Percentiles rank a stretch among this genome's conserved stretches.
Conservation (phyloP, 148 eudicot genomes). For the Cornus florida region DNA sequence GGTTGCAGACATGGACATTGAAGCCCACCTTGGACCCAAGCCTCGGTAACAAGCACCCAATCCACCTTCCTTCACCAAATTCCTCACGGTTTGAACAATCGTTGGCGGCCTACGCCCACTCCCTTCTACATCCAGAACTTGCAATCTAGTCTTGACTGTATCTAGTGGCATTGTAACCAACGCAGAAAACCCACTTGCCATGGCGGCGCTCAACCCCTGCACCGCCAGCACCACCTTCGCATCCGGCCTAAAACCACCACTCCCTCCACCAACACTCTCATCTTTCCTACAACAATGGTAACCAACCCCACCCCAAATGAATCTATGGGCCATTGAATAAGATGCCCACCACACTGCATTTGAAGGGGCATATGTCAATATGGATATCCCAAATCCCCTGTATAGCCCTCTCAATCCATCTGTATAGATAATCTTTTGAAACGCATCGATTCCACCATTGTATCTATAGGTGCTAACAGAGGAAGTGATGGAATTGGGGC, state of each 20-base stretch:
- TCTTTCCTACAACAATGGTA: conserved; percentile 21
- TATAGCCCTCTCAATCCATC: conserved; percentile 57
- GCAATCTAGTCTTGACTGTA: conserved; percentile 59
- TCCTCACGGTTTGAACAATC: conserved; percentile 35
- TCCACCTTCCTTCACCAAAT: conserved; percentile 57
- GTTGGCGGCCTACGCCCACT: conserved; percentile 19
- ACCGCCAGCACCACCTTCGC: conserved; percentile 36
- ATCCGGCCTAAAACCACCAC: conserved; percentile 28
- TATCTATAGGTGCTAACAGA: conserved; percentile 15
- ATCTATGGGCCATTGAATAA: conserved; percentile 42
- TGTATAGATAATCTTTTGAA: conserved; percentile 32
- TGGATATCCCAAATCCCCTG: conserved; percentile 64
- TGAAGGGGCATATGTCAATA: conserved; percentile 61
- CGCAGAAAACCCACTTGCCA: conserved; percentile 60
- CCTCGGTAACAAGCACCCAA: conserved; percentile 59
- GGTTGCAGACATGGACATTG: conserved; percentile 57
- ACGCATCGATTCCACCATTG: conserved; percentile 46
- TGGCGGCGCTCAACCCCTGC: conserved; percentile 46
- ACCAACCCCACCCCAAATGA: conserved; percentile 36
- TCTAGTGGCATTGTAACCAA: conserved; percentile 61
- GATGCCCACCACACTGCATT: conserved; percentile 72
- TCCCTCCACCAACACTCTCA: conserved; percentile 18
- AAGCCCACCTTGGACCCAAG: conserved; percentile 59
- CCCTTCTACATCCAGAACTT: conserved; percentile 49
- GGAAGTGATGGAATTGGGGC: neutral